Evolutionary conservation across 1,284 basidiomycete species (phyloP).

Genomic region (Apiotrichum brassicae): DNA sequence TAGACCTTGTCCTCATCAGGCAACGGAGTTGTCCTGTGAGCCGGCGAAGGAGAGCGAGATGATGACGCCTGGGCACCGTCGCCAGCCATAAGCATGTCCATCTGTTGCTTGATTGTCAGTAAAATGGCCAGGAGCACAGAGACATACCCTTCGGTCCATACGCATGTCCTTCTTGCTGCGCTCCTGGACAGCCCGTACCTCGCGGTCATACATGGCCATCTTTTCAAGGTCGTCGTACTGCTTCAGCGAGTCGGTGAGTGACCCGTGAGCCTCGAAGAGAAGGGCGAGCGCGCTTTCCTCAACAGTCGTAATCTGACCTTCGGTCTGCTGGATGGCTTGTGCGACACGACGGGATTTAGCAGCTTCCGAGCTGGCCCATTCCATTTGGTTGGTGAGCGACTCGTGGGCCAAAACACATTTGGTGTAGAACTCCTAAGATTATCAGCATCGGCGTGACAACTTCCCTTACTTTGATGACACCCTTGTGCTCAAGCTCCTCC

Average conservation of each 20-base stretch:
- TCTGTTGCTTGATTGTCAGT: conserved; percentile 6
- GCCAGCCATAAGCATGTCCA: conserved; percentile 16
- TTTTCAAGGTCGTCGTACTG: conserved; percentile 42
- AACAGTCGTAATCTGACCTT: conserved; percentile 15
- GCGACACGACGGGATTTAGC: conserved; percentile 23
- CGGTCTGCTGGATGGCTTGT: not conserved
- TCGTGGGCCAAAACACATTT: conserved; percentile 45
- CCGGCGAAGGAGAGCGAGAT: conserved; percentile 37
- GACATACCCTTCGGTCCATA: conserved; percentile 27
- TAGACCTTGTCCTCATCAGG: not conserved
- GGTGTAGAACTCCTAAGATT: conserved; percentile 41
- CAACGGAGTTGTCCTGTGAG: conserved; percentile 17
- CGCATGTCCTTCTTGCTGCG: conserved; percentile 44
- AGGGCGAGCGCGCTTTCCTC: conserved; percentile 36
- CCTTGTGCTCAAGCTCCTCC: conserved; percentile 30
- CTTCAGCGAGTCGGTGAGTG: conserved; percentile 33
- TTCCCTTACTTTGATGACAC: conserved; percentile 32
- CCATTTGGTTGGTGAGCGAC: conserved; percentile 46
- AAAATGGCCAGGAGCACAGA: conserved; percentile 6
- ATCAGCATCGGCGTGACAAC: not conserved
- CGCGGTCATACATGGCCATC: conserved; percentile 33
- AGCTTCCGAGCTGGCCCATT: conserved; percentile 49
- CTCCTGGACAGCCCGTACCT: conserved; percentile 41
- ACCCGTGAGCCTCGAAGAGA: conserved; percentile 38
- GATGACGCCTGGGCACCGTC: conserved; percentile 18